Evolutionary conservation across 495 filamentous ascomycete species (phyloP), one percentile per base, ranked within the genome.

Genomic region (Xylaria sp.): DNA sequence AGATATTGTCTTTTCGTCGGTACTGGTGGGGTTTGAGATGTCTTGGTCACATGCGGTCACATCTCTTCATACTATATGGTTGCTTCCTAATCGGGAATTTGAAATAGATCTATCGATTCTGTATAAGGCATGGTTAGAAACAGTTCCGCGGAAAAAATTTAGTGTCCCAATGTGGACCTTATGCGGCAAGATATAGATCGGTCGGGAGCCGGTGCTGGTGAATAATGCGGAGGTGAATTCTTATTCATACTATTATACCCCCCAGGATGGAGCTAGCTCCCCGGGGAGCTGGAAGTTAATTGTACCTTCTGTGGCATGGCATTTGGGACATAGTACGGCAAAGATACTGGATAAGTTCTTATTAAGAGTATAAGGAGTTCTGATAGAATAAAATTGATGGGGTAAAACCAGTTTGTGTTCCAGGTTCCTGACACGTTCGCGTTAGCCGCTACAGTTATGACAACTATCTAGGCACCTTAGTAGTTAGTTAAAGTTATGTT

Each of bases 101-200:
- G 46, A 50, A 21, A 50, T 50, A 50, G 52, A 33, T 26, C 11
- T 55, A 14, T 29, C 5, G 7, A 35, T 26, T 6, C 15, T 31
- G 26, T n/a, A 24, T 31, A 8, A 41, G n/a, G 41, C n/a, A 37
- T 43, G 9, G 15, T 19, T 61, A 3, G 17, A 59, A 37, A 5
- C 21, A 26, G 8, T 43, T 15, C 33, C 21, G 41, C n/a, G 7
- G 5, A 19, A 9, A 33, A 33, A 15, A 33, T 6, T 46, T 14
- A 1, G 2, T 44, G 21, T 15, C 14, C 24, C 26, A 26, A 17
- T 46, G 59, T 63, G 26, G 26, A n/a, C n/a, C 12, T 44, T 46
- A 12, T 43, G 59, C 59, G 58, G 33, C 58, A 19, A 11, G 41
- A 63, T 31, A 62, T 44, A 14, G 59, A 21, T 24, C 59, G 24